Conservation (phyloP, 306 rosid species). For the Corylus avellana region DNA sequence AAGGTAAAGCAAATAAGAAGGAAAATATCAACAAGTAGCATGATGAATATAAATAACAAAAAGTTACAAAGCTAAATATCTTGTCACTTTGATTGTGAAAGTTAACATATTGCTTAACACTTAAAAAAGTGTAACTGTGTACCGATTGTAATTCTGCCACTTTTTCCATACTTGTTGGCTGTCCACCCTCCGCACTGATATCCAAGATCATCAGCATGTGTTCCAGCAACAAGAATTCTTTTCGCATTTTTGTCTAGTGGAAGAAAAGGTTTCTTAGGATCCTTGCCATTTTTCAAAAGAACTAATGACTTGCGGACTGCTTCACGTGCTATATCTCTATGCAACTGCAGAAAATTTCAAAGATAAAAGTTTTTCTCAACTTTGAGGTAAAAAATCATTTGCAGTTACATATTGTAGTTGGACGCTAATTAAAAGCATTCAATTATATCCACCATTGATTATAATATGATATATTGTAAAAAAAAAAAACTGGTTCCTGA, state of each 20-base stretch:
- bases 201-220: slow-evolving; percentile 82
- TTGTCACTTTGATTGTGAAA: slow-evolving; percentile 1
- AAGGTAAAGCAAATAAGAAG: background rate
- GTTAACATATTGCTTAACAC: background rate
- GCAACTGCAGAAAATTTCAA: slow-evolving; percentile 47
- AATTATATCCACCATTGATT: background rate
- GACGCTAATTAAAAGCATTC: background rate
- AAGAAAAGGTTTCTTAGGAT: slow-evolving; percentile 63
- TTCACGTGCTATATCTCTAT: slow-evolving; percentile 82
- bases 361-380: slow-evolving; percentile 7
- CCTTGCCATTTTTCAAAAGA: slow-evolving; percentile 82
- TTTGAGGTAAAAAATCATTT: background rate
- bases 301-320: slow-evolving; percentile 88
- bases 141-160: slow-evolving; percentile 78
- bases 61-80: background rate
- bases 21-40: background rate
- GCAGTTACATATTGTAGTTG: background rate
- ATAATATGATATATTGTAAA: background rate
- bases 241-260: slow-evolving; percentile 72
- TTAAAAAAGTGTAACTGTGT: slow-evolving; percentile 15
- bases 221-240: slow-evolving; percentile 76
- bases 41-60: background rate
- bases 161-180: slow-evolving; percentile 55
- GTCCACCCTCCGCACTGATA: slow-evolving; percentile 97
- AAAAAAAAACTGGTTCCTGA: background rate